Evolutionary conservation across 768 basidiomycete species (phyloP).

Genomic region (Kwoniella europaea): DNA sequence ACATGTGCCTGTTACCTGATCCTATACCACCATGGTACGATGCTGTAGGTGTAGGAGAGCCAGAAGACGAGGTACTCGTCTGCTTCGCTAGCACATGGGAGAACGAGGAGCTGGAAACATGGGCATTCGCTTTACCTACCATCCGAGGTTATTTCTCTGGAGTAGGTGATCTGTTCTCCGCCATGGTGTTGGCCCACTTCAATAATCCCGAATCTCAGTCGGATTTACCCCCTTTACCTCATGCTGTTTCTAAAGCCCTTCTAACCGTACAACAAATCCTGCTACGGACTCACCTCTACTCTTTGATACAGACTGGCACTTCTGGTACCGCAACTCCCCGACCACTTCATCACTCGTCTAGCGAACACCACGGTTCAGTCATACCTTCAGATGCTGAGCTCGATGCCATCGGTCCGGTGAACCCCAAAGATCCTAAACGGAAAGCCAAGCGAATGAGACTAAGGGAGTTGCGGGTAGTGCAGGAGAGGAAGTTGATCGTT

Average conservation of each 20-base stretch:
- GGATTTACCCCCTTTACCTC: conserved; percentile 33
- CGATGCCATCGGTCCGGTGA: conserved; percentile 60
- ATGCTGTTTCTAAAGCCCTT: conserved; percentile 51
- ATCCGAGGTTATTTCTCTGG: conserved; percentile 93
- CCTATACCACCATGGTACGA: conserved; percentile 40
- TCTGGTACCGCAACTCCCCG: conserved; percentile 33
- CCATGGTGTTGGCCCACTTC: conserved; percentile 84
- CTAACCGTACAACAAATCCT: conserved; percentile 54
- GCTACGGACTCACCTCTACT: conserved; percentile 46
- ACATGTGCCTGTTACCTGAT: conserved; percentile 35
- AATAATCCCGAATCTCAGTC: conserved; percentile 26
- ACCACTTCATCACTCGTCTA: conserved; percentile 60
- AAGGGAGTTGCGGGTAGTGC: conserved; percentile 81
- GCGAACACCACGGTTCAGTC: conserved; percentile 64
- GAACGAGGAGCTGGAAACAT: conserved; percentile 48
- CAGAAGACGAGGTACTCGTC: conserved; percentile 65
- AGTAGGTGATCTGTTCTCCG: conserved; percentile 95
- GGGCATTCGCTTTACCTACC: conserved; percentile 74
- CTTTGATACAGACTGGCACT: conserved; percentile 18
- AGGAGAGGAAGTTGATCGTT: conserved; percentile 67
- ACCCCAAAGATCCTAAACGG: conserved; percentile 66
- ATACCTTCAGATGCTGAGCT: conserved; percentile 76
- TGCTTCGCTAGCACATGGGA: conserved; percentile 70
- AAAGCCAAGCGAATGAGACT: conserved; percentile 76
- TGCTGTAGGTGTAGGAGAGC: conserved; percentile 21